Evolutionary conservation across 208 protist genomes (phyloP), one percentile per base, ranked within the genome.

Genomic region (Trypanosoma rangeli): DNA sequence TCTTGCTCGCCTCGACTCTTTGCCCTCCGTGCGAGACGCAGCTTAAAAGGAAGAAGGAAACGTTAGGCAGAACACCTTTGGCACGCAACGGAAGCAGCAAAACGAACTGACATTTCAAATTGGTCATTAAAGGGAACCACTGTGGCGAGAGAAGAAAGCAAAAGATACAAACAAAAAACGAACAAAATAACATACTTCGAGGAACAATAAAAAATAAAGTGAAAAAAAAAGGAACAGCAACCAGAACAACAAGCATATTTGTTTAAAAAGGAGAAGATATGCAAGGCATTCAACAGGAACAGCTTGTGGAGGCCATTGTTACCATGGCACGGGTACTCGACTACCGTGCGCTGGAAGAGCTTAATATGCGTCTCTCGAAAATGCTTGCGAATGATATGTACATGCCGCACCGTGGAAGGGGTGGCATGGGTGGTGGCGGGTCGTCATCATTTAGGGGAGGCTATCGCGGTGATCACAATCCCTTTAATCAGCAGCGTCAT

Each of bases 311-410:
- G 12, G 68, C 72, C 48, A 63, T 84, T 33, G 54, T 77, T 50
- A 64, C 73, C 37, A 73, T 84, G 18, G 68, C 78, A n/a, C 57
- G 73, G 50, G 70, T 74, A 28, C 78, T 84, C 20, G 73, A 79
- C 50, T 73, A 66, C 20, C 58, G 76, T 37, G 56, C 70, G 54
- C 64, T 82, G 39, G 55, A 64, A 12, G 65, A 82, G 62, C 78
- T 87, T 9, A 53, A 70, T 63, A 20, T 61, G 62, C 59, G 73
- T 70, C 22, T 76, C 29, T 63, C 57, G 16, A 76, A 64, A 26
- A 53, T 73, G 39, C n/a, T 50, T 4, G 29, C 20, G 18, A 46
- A 48, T 5, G 42, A 61, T 18, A 26, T n/a, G 15, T 33, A 46
- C 33, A 33, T 0, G 5, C 33, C 24, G 18, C 37, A 35, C 12